Base-by-base conservation (phyloP, 2,329 filamentous ascomycete genomes). In the Diaporthe sp. region DNA sequence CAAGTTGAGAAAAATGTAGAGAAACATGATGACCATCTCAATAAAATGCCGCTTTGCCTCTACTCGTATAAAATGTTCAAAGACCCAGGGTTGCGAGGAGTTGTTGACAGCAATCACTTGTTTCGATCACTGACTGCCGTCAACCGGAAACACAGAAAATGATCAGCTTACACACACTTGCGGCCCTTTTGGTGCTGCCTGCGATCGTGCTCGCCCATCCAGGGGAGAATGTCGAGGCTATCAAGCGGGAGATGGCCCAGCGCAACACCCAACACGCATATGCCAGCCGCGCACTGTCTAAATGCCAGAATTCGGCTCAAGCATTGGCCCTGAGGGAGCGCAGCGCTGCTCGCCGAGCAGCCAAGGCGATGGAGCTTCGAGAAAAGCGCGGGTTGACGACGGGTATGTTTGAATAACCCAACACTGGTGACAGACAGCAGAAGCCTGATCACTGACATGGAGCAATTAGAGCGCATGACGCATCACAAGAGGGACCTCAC, bases 211-310 rank as follows among this genome's bases (percentile, higher is more conserved):
- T 73, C 44, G 71, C 58, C 2, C 71, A 73, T 8, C 71, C 71
- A 15, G 71, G 71, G 4, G 71, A 73, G 44, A 65, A 73, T 31
- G 71, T 73, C 22, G 71, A 65, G 57, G 71, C 71, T 6, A 73
- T 73, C 17, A 73, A 73, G 58, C 71, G 71, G 10, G 71, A 73
- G 58, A 73, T 73, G 71, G 57, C 71, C 12, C 71, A 73, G 9
- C 46, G 71, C 22, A 73, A 73, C 57, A 62, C 57, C 6, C 71
- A 65, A 19, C 71, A 73, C 51, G 58, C 71, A 6, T 65, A 65
- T 37, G 71, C 71, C 44, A 62, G 57, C 31, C 58, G 71, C 8
- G 57, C 57, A 19, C 4, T 73, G 10, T 28, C 71, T 3, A 46
- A 73, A 28, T 73, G 58, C 44, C 57, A 65, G 4, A 31, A 44